Evolutionary conservation across 2,329 filamentous ascomycete species (phyloP), one percentile per base, ranked within the genome.

Genomic region (Corinectria fuckeliana): DNA sequence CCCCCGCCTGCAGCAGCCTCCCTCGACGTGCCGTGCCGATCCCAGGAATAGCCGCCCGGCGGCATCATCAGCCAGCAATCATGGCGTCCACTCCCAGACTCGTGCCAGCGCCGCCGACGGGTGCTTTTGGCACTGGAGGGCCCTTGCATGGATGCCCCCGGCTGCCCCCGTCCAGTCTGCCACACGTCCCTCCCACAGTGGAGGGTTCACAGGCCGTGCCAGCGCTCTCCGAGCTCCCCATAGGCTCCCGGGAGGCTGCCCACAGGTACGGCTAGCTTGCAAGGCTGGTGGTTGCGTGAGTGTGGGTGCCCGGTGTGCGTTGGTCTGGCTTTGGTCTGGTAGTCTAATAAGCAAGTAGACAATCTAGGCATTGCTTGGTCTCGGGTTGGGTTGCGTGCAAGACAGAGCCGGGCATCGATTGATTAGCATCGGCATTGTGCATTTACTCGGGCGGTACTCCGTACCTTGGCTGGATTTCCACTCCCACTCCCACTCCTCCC

Each of bases 171-270:
- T 50, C 32, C 32, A 16, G 45, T 41, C 44, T 55, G 56, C 56
- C 56, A 59, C 56, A 59, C 56, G 56, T 59, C 56, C 50, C 56
- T 50, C 56, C 32, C 36, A 39, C 56, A 59, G 56, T 59, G 56
- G 56, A 59, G 45, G 56, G 56, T 45, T 50, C 56, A 18, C 50
- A 49, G 34, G 50, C 45, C 23, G 38, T 44, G 50, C 47, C 47
- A 32, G 47, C 54, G 50, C 54, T 39, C 38, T 57, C 28, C 47
- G 48, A 16, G 50, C 50, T 20, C 39, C 55, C 55, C 32, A 58
- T 34, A 52, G 53, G 53, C 45, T 34, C n/a, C 16, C n/a, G 50
- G 26, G 30, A 53, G 50, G 50, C 50, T 41, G 41, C 50, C 45
- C 34, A 50, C 45, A 56, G 53, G 53, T 45, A 45, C 34, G 56